Evolutionary conservation across 78 protist genomes (phyloP), one percentile per base, ranked within the genome.

Genomic region (Diacronema lutheri): DNA sequence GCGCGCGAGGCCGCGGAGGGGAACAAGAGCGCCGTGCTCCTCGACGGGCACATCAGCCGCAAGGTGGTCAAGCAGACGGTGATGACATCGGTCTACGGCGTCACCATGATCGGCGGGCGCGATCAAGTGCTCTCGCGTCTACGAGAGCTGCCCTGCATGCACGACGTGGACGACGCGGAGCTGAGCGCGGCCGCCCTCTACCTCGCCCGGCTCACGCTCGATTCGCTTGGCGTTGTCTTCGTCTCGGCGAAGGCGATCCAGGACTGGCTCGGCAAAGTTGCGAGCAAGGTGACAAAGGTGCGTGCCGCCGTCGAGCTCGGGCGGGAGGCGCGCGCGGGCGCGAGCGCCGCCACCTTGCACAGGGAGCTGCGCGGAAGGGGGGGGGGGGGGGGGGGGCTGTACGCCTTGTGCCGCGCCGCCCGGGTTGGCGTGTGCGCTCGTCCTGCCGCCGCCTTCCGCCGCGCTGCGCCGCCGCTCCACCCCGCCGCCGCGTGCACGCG

Each of bases 1-100:
- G 26, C 11, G 20, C 20, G 5, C 23, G 84, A 50, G 83, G 41
- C 9, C 20, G 82, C 5, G 29, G 37, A 20, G 26, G 58, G 10
- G 35, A 0, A 29, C 5, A 38, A 20, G 65, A 3, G 44, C 3
- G 83, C 68, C 6, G 20, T 1, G 66, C 29, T 20, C 25, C 83
- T 78, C 14, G 21, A 33, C 19, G 92, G 88, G 31, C 76, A 62
- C 21, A 56, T 96, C 79, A 71, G 61, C 41, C 92, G 97, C 69
- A 93, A 95, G 90, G 82, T 96, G 13, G 94, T 96, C 72, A 97
- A 96, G 91, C 99, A 96, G 81, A 93, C 97, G 41, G 98, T 97
- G 68, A 96, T 96, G 99, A 96, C 99, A 0, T 58, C 76, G 40
- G 98, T 96, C 61, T 97, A 97, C 72, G 99, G 98, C 64, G 99